Evolutionary conservation across 306 rosid species (phyloP), one percentile per base, ranked within the genome.

Genomic region (Arachis stenosperma): DNA sequence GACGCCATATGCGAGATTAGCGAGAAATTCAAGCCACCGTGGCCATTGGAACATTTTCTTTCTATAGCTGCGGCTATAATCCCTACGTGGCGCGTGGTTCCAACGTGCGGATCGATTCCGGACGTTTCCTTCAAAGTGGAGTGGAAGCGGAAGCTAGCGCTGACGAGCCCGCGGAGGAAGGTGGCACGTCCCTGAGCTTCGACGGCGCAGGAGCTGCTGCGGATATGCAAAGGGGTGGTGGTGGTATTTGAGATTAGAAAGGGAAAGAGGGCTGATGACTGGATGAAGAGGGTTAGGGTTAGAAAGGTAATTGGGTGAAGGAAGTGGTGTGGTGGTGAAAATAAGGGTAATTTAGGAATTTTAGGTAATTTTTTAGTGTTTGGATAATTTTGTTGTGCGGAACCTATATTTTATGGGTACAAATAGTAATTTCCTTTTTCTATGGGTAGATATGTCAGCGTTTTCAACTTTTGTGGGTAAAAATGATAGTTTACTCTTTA

Each of bases 1-100:
- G 99, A 97, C 8, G 96, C 99, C 13, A 89, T 94, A 97, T 91
- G 97, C 76, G 99, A 96, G 2, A 84, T 94, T 75, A 94, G 99
- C 81, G 82, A 82, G 17, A 17, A 17, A 0, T 17, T 17, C 17
- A 17, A 17, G 17, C 17, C 17, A 17, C 17, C 17, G 17, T 17
- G 17, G 17, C 17, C 17, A 17, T 17, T 17, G 17, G 17, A 17
- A 17, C 17, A 17, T 17, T 17, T 94, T 6, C 90, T 94, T 1
- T 89, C 87, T 14, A 7, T 88, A 4, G 95, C 69, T 0, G 99
- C 95, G 0, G 87, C 93, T 8, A 22, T 94, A 1, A 50, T 87
- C 0, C 99, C 97, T 2, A 94, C 97, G 7, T 94, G 99, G 99
- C 86, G 86, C 72, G 96, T 94, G 75, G 90, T 94, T 0, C 97